Percentiles rank a stretch among this genome's conserved stretches.
phyloP scores from a whole-genome alignment of 2,329 filamentous ascomycete genomes.

The Phoma sp. region DNA sequence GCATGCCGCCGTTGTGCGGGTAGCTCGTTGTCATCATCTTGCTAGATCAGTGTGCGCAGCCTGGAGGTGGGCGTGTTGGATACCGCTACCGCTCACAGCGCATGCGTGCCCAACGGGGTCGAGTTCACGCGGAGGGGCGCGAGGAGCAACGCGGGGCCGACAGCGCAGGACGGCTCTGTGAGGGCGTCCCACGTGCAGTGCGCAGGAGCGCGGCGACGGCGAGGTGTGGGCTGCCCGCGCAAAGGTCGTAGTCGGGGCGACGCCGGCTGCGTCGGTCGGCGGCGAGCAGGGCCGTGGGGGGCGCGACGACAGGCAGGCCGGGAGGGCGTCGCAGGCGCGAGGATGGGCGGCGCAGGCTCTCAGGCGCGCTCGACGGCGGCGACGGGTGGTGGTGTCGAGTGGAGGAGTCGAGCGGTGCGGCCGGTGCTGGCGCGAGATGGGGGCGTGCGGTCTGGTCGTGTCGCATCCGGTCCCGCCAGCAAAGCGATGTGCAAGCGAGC shows the following conservation, averaged over 20 bases:
- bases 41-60: constrained; percentile 21
- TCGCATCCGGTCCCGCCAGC: constrained; percentile 46
- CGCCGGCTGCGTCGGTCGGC: constrained; percentile 25
- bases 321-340: constrained; percentile 20
- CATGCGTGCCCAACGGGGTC: constrained; percentile 1
- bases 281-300: constrained; percentile 35
- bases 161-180: not conserved
- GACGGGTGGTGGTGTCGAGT: no score
- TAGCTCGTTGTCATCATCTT: constrained; percentile 78
- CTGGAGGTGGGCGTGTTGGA: not conserved
- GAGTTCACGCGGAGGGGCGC: not conserved
- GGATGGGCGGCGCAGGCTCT: constrained; percentile 32
- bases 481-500: constrained; percentile 30
- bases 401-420: constrained; percentile 24
- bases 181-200: not conserved
- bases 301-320: constrained; percentile 28
- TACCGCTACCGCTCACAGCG: constrained; percentile 1
- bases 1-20: constrained; percentile 76
- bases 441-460: constrained; percentile 36
- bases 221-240: constrained; percentile 25
- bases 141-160: not conserved
- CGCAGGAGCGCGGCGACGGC: constrained; percentile 5
- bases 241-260: constrained; percentile 30
- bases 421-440: constrained; percentile 36
- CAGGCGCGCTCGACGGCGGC: no score